Percentiles rank a stretch among this genome's conserved stretches.
phyloP scores from a whole-genome alignment of 768 basidiomycete genomes.

The Serpula lacrymans region DNA sequence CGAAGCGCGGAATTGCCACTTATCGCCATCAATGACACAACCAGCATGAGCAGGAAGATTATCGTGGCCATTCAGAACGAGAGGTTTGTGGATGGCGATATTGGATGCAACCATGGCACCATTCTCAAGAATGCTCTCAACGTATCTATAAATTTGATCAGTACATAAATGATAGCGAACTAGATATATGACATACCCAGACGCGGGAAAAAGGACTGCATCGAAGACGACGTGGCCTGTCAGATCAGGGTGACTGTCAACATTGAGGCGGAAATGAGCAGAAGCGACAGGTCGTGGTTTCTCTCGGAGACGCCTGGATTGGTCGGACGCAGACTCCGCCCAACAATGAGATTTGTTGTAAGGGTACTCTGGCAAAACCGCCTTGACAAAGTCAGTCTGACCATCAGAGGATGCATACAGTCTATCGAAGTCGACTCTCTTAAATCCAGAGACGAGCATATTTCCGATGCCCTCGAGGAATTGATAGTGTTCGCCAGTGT shows the following conservation, averaged over 20 bases:
- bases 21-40: constrained; percentile 22
- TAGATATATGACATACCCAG: not conserved
- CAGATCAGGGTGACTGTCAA: constrained; percentile 18
- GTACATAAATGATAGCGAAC: not conserved
- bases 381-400: constrained; percentile 15
- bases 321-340: constrained; percentile 20
- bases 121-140: constrained; percentile 29
- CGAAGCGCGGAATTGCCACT: constrained; percentile 27
- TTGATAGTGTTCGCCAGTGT: constrained; percentile 31
- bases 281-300: constrained; percentile 15
- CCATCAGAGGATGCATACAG: constrained; percentile 19
- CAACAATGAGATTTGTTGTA: constrained; percentile 27
- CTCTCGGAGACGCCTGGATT: constrained; percentile 22
- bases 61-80: constrained; percentile 19
- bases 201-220: not conserved
- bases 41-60: constrained; percentile 18
- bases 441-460: constrained; percentile 26
- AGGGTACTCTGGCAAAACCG: constrained; percentile 27
- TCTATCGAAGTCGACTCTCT: constrained; percentile 25
- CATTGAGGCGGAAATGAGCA: constrained; percentile 15
- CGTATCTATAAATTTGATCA: constrained; percentile 13
- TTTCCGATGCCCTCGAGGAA: constrained; percentile 29
- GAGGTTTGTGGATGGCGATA: constrained; percentile 25
- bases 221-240: constrained; percentile 1
- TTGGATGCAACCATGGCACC: constrained; percentile 27